phyloP scores from a whole-genome alignment of 1,284 basidiomycete species.

The Amylostereum areolatum region DNA sequence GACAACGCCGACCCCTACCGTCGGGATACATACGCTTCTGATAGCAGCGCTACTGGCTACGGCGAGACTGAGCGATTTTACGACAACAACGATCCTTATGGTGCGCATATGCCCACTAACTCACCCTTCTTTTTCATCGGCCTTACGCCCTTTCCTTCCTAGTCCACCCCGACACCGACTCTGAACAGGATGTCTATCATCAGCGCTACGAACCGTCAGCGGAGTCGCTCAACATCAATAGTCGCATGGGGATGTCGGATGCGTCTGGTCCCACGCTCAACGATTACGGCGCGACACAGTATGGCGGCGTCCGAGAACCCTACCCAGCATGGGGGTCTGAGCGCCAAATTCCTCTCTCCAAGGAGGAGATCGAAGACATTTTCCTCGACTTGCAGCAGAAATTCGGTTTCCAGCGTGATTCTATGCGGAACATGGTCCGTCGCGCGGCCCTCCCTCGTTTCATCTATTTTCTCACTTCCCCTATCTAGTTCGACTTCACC shows the following conservation, averaged over 20 bases:
- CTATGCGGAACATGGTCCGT: constrained; percentile 85
- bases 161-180: constrained; percentile 69
- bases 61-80: constrained; percentile 55
- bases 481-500: constrained; percentile 83
- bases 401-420: constrained; percentile 96
- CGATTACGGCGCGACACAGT: constrained; percentile 34
- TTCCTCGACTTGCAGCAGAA: constrained; percentile 98
- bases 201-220: constrained; percentile 64
- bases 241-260: constrained; percentile 52
- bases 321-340: constrained; percentile 94
- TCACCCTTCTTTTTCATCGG: constrained; percentile 18
- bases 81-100: constrained; percentile 67
- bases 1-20: constrained; percentile 57
- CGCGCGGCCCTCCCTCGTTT: not conserved
- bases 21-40: constrained; percentile 64
- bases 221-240: constrained; percentile 57
- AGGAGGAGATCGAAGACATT: constrained; percentile 99
- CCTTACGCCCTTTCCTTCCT: constrained; percentile 16
- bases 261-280: constrained; percentile 56
- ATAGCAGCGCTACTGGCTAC: constrained; percentile 51
- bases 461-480: constrained; percentile 6
- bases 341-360: constrained; percentile 90
- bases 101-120: constrained; percentile 27
- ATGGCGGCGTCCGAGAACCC: constrained; percentile 57
- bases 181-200: constrained; percentile 67